Evolutionary conservation across 139 green algal genomes (phyloP).

Genomic region (Nannochloris sp.): DNA sequence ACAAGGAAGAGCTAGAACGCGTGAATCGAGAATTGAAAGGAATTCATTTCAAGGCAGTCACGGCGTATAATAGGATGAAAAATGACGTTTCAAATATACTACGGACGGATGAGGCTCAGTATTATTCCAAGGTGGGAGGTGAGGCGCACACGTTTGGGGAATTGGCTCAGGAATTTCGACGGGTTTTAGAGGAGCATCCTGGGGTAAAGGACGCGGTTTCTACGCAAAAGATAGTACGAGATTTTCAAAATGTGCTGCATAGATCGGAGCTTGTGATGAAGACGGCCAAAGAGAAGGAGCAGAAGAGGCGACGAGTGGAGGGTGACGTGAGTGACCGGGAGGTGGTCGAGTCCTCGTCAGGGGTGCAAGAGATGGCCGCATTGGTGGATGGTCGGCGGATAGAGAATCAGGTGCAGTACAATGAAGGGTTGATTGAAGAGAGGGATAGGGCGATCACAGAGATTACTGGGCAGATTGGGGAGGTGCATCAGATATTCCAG

Average conservation of each 20-base stretch:
- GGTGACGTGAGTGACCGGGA: constrained; percentile 5
- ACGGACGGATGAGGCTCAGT: constrained; percentile 46
- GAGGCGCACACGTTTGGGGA: constrained; percentile 4
- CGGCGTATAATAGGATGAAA: constrained; percentile 27
- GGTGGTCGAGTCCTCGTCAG: constrained; percentile 9
- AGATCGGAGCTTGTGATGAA: constrained; percentile 56
- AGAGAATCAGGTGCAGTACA: constrained; percentile 37
- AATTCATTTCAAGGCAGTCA: constrained; percentile 29
- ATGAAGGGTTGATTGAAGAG: constrained; percentile 80
- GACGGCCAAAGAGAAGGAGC: constrained; percentile 44
- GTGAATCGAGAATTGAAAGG: constrained; percentile 12
- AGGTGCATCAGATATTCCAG: constrained; percentile 48
- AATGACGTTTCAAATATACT: constrained; percentile 55
- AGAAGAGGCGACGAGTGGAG: constrained; percentile 31
- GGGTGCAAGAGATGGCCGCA: constrained; percentile 36
- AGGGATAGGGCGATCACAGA: constrained; percentile 63
- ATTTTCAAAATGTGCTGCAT: constrained; percentile 41
- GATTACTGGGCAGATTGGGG: constrained; percentile 45
- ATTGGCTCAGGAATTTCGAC: constrained; percentile 14
- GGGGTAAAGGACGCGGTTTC: constrained; percentile 14
- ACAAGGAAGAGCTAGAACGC: background rate
- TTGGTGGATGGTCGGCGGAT: constrained; percentile 29
- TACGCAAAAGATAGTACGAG: constrained; percentile 35
- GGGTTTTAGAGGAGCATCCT: constrained; percentile 17
- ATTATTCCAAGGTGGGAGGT: constrained; percentile 36